Conservation (phyloP, 192 early-diverging fungal species). For the Backusella sp. region DNA sequence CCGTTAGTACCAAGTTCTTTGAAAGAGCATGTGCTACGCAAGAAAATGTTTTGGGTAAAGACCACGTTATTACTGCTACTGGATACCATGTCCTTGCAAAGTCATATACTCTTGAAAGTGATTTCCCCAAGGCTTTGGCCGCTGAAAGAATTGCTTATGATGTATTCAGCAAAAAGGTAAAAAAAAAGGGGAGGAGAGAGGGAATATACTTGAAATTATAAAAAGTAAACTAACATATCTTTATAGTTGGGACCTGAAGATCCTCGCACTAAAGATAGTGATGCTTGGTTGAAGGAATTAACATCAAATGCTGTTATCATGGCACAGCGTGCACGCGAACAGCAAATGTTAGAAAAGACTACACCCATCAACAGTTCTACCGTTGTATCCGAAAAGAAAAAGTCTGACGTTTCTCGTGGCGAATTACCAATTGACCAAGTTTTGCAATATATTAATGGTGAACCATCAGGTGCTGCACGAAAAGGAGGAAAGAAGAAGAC, state of each 20-base stretch:
- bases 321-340: conserved; percentile 23
- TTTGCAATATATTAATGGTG: conserved; percentile 63
- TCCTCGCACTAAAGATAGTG: conserved; percentile 67
- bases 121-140: conserved; percentile 74
- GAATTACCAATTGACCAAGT: conserved; percentile 77
- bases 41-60: conserved; percentile 61
- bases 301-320: conserved; percentile 56
- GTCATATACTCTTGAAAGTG: conserved; percentile 65
- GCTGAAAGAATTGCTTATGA: conserved; percentile 67
- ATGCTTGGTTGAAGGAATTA: conserved; percentile 65
- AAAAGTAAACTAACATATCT: not conserved
- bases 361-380: not conserved
- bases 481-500: conserved; percentile 24
- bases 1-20: conserved; percentile 66
- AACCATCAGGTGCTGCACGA: not conserved
- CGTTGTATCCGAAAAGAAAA: not conserved
- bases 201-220: not conserved
- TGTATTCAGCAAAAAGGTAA: conserved; percentile 56
- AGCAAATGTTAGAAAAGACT: conserved; percentile 5
- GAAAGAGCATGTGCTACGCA: conserved; percentile 68
- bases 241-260: conserved; percentile 68
- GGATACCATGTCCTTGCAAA: conserved; percentile 78
- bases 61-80: conserved; percentile 66
- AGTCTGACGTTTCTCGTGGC: conserved; percentile 53
- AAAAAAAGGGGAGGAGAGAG: not conserved